Evolutionary conservation across 2,329 filamentous ascomycete genomes (phyloP).

Genomic region (Tolypocladium sp.): DNA sequence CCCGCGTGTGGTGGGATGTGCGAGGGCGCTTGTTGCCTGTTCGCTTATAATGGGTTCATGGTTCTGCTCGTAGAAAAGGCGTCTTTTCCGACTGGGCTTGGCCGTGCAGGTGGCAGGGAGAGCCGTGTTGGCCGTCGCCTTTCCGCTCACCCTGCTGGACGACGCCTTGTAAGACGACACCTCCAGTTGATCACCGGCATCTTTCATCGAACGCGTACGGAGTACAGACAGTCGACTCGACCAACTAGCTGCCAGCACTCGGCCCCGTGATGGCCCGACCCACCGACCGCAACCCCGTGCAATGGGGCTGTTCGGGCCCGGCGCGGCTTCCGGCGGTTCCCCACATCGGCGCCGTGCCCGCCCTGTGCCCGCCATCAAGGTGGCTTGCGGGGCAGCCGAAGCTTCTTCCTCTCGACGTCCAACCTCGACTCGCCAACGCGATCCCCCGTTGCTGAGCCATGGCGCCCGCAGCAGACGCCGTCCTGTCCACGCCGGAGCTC

Average conservation of each 20-base stretch:
- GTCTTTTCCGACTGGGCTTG: neutral
- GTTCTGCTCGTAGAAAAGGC: neutral
- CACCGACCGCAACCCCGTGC: neutral
- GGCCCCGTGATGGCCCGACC: neutral
- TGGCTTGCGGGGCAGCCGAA: neutral
- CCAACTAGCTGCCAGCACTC: neutral
- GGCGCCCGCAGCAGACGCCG: neutral
- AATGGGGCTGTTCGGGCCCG: neutral
- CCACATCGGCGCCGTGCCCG: neutral
- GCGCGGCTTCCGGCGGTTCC: neutral
- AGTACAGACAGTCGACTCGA: neutral
- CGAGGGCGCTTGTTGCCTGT: neutral
- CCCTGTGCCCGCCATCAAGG: neutral
- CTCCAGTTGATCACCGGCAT: neutral
- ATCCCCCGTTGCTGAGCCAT: neutral
- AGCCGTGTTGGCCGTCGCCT: neutral
- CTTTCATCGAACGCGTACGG: neutral
- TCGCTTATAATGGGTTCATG: neutral
- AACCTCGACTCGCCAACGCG: neutral
- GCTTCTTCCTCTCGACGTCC: neutral
- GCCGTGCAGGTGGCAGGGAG: neutral
- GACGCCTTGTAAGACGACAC: neutral
- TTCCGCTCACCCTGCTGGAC: neutral
- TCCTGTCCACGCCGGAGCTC: neutral
- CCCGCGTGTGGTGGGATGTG: neutral